A percentile compares a stretch with the other conserved stretches of the same genome.
Conservation (phyloP, 2,329 filamentous ascomycete genomes). For the Pseudocercospora musae region DNA sequence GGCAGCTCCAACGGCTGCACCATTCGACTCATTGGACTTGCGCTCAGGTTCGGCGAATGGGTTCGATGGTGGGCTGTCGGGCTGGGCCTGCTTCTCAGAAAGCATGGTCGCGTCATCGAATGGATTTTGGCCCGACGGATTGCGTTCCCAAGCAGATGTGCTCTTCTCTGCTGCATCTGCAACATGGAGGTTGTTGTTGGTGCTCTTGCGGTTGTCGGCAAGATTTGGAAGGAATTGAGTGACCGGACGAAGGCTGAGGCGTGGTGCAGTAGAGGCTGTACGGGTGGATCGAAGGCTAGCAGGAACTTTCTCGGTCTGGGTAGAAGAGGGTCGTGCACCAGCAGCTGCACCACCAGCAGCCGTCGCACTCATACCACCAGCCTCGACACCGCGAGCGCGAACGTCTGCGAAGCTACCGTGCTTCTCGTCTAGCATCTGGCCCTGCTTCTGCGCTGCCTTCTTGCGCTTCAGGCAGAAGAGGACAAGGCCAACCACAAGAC, state of each 20-base stretch:
- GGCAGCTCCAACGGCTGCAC: constrained; percentile 2
- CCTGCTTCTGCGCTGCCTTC: constrained; percentile 55
- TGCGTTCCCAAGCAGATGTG: constrained; percentile 30
- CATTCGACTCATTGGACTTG: constrained; percentile 17
- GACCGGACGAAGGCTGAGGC: constrained; percentile 77
- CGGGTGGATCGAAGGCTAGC: constrained; percentile 41
- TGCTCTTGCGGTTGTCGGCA: constrained; percentile 40
- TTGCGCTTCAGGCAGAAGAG: constrained; percentile 72
- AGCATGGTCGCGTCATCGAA: constrained; percentile 35
- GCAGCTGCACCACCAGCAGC: constrained; percentile 10
- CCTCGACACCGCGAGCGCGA: constrained; percentile 18
- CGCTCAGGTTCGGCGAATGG: constrained; percentile 31
- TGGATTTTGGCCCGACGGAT: constrained; percentile 35
- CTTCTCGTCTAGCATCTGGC: constrained; percentile 42
- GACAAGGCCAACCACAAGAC: constrained; percentile 62
- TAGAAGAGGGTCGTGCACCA: constrained; percentile 22
- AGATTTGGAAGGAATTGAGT: constrained; percentile 77
- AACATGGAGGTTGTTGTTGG: constrained; percentile 34
- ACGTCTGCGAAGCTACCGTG: constrained; percentile 25
- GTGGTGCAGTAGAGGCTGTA: constrained; percentile 62
- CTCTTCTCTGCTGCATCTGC: constrained; percentile 27
- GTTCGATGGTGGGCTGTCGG: constrained; percentile 25
- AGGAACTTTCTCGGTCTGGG: constrained; percentile 34
- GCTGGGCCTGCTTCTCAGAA: constrained; percentile 28
- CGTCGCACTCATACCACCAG: constrained; percentile 12